Base-by-base conservation (phyloP, 1,284 basidiomycete genomes). In the Naganishia sp. region DNA sequence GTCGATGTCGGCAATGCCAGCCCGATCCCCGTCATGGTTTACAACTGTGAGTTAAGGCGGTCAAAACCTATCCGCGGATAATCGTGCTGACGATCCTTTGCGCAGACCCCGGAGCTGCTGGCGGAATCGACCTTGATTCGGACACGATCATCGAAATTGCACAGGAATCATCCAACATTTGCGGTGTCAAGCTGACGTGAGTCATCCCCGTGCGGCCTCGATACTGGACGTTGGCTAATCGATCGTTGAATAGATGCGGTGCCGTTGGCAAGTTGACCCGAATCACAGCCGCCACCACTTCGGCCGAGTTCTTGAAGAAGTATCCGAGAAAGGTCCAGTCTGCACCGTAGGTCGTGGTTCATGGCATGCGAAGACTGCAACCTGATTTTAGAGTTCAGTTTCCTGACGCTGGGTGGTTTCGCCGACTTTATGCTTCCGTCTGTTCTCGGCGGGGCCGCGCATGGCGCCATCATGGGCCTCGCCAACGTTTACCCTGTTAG, bases 251-350 rank as follows among this genome's bases (percentile, higher is more conserved):
- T 72, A 91, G 90, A 35, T 94, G 92, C 74, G 91, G 90, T 49
- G 90, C 89, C 70, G 89, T 95, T 67, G 92, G 92, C 64, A 95
- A 95, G 80, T 84, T 94, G 71, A 90, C 89, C 28, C 85, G 92
- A 54, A 88, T 95, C 70, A 86, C 87, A 51, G 86, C 86, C 39
- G 83, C 83, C 5, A 85, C 91, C 6, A 84, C 87, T 21, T 79
- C 82, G n/a, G 73, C 84, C 3, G 78, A 81, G 3, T 92, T 91
- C 79, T 72, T 80, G 41, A 75, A 82, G 45, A 74, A 79, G 42
- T 82, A 87, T 77, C 88, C 90, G 32, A 87, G 89, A 72, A 87
- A 85, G 77, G 85, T 86, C 72, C 73, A 82, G 25, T 77, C 82
- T 45, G 84, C 84, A 1, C 85, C 86, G 71, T 72, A 60, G 58